phyloP scores from a whole-genome alignment of 768 basidiomycete genomes.

The Boletus tomentosulus region DNA sequence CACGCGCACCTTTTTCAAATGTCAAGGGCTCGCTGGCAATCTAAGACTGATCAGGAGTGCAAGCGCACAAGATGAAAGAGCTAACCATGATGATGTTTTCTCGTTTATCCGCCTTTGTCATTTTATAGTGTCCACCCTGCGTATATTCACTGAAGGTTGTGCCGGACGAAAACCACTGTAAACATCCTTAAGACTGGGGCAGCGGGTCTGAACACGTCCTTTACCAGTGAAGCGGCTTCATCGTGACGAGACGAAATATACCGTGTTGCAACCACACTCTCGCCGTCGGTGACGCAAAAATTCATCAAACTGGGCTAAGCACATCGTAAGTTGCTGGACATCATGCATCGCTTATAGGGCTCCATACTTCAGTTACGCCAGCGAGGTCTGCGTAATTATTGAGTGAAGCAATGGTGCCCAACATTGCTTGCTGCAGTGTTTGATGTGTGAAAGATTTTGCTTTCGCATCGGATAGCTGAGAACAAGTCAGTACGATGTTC shows the following conservation, averaged over 20 bases:
- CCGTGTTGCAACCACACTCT: slow-evolving; percentile 88
- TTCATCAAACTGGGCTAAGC: slow-evolving; percentile 84
- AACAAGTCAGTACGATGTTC: slow-evolving; percentile 5
- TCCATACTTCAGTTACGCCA: slow-evolving; percentile 62
- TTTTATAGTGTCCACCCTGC: slow-evolving; percentile 86
- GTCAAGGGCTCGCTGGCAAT: slow-evolving; percentile 93
- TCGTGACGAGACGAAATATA: slow-evolving; percentile 91
- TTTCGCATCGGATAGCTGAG: slow-evolving; percentile 74
- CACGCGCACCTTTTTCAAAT: slow-evolving; percentile 77
- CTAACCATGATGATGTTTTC: slow-evolving; percentile 91
- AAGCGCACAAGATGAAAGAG: slow-evolving; percentile 1
- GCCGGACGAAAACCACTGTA: slow-evolving; percentile 91
- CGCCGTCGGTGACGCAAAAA: slow-evolving; percentile 94
- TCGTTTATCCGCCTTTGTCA: slow-evolving; percentile 93
- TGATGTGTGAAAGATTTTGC: slow-evolving; percentile 70
- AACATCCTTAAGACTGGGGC: slow-evolving; percentile 3
- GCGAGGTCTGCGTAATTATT: slow-evolving; percentile 73
- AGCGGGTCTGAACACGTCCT: slow-evolving; percentile 14
- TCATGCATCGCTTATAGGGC: background rate
- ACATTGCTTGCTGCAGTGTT: slow-evolving; percentile 78
- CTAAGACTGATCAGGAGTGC: slow-evolving; percentile 32
- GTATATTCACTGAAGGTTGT: slow-evolving; percentile 90
- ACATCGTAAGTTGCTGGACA: slow-evolving; percentile 1
- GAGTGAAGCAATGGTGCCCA: slow-evolving; percentile 76
- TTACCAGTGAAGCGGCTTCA: slow-evolving; percentile 86